Evolutionary conservation across 306 rosid genomes (phyloP).

Genomic region (Trichosanthes truncata): DNA sequence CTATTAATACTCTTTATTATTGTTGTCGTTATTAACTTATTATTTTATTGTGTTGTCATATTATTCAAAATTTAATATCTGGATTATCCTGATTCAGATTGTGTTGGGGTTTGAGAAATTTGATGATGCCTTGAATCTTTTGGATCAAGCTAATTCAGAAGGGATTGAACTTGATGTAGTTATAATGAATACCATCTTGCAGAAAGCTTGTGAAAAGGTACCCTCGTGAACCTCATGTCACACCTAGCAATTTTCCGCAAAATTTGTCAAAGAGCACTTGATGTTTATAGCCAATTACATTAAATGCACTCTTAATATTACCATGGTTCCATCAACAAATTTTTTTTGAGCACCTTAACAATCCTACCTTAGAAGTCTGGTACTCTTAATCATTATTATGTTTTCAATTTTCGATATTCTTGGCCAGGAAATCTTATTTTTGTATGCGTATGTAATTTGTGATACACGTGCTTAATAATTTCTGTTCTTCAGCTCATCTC

Average conservation of each 20-base stretch:
- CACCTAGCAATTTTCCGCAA: not conserved
- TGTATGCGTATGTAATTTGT: not conserved
- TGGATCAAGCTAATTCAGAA: constrained; percentile 55
- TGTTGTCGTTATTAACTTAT: not conserved
- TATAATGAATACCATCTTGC: constrained; percentile 53
- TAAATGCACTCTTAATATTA: not conserved
- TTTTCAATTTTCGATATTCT: not conserved
- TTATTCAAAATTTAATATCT: not conserved
- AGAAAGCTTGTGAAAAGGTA: constrained; percentile 53
- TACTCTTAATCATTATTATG: not conserved
- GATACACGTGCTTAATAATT: not conserved
- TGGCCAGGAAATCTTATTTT: not conserved
- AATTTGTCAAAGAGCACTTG: not conserved
- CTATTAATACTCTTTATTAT: not conserved
- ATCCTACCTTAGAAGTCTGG: not conserved
- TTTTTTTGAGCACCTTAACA: no score
- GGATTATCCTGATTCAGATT: constrained; percentile 44
- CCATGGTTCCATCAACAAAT: not conserved
- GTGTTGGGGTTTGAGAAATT: constrained; percentile 40
- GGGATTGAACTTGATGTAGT: constrained; percentile 44
- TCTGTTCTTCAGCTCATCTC: not conserved
- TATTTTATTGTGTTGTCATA: not conserved
- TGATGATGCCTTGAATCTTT: constrained; percentile 36
- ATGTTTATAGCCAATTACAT: not conserved
- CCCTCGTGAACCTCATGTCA: constrained; percentile 1